Evolutionary conservation across 2,329 filamentous ascomycete species (phyloP), one percentile per base, ranked within the genome.

Genomic region (Coniella vitis): DNA sequence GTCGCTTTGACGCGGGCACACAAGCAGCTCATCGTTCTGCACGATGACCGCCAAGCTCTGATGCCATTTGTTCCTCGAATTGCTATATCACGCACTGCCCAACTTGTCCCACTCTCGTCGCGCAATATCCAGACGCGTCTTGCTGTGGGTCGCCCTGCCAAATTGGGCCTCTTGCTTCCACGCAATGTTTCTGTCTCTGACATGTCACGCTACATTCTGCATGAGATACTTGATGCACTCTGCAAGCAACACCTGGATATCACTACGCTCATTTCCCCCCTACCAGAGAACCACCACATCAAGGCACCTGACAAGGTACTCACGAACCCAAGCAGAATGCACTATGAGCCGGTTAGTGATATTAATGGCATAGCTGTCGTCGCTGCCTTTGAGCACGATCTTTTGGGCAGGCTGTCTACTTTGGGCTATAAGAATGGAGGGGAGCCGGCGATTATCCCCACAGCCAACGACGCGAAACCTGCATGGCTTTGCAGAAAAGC

Each of bases 1-100:
- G 63, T 65, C 7, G 63, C 59, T 9, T 44, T 65, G 2, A 64
- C 60, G 1, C 60, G 63, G 12, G 57, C 61, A 10, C 25, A 32
- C 10, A 53, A 60, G 34, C 62, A 64, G 36, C 57, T 64, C 12
- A 56, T 64, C 10, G 47, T 63, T 7, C 5, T 65, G 2, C 57
- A 63, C 17, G 4, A 56, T 7, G 42, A 51, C 2, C 9, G 37
- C 0, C 20, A 55, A 9, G 40, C 49, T 1, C 47, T 58, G 4
- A 58, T 65, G 56, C 55, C 61, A 3, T 63, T 60, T 48, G 50
- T 59, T 0, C 51, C 52, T n/a, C 31, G 2, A 2, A 7, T 19
- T 16, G 21, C 43, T 38, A 3, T 25, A 45, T 10, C 34, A 22
- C 20, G n/a, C 14, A 45, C 35, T 9, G 35, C 43, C 8, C 21